Base-by-base conservation (phyloP, 2,329 filamentous ascomycete species). In the Lachnellula arida region DNA sequence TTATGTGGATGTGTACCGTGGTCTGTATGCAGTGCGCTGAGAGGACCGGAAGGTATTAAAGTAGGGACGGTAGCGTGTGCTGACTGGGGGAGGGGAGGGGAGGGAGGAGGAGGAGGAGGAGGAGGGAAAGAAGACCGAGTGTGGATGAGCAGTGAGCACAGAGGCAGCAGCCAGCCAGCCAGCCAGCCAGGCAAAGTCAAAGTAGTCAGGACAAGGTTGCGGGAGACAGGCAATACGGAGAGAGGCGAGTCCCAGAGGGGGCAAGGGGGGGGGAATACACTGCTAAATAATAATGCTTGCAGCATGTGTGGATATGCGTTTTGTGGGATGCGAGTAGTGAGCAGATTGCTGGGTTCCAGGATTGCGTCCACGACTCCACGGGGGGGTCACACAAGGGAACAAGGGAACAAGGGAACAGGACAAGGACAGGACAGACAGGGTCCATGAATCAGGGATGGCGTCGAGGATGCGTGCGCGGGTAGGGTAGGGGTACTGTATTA, bases 1-100 rank as follows among this genome's bases (percentile, higher is more conserved):
- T 22, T 22, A 28, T 46, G 23, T 46, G 44, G 44, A 46, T 46
- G 44, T 46, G 44, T 51, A 51, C 58, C 60, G 12, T 54, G 43
- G 44, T 40, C 46, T 50, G 37, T 44, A 32, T 32, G 23, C 23
- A 17, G 34, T 50, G 46, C 32, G 35, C 46, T 32, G 46, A 32
- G 53, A 54, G 35, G 46, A 50, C 23, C 50, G 46, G 28, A 46
- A 39, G 44, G 46, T 47, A 46, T 23, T 43, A 49, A 54, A 54
- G 42, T 35, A 53, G 43, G 9, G 28, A 32, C 28, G 28, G 40
- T 46, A 51, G 42, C 15, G 40, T 15, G 25, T n/a, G 39, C 12
- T 9, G 39, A 32, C 12, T n/a, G 48, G 48, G 28, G 19, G 11
- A 11, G 49, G 23, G 37, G 28, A 8, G 37, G 22, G 3, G 12